Percentiles rank a stretch among this genome's conserved stretches.
These are phyloP conservation scores for Solanum habrochaites DNA, from an alignment of 257 asterid species.

Conservation along the genomic window DNA sequence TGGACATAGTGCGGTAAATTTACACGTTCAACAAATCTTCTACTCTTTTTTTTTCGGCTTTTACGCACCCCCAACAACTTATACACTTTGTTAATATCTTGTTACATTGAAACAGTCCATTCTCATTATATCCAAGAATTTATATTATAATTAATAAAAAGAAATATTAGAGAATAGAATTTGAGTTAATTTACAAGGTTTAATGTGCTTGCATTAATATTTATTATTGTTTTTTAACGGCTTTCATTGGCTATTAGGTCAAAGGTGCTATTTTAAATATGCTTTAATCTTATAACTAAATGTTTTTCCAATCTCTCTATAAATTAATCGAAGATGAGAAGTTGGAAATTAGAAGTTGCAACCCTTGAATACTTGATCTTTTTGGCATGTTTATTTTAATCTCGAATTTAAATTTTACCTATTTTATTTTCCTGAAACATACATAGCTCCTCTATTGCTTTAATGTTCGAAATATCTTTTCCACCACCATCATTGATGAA, in stretches of 20 bases:
- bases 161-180: neutral
- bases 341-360: neutral
- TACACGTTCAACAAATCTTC: neutral
- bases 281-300: neutral
- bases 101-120: neutral
- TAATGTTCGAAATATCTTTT: no score
- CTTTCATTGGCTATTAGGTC: neutral
- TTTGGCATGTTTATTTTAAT: no score
- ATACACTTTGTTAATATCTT: neutral
- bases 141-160: neutral
- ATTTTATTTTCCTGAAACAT: no score
- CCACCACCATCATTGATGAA: no score
- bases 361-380: no score
- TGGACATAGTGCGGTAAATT: neutral
- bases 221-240: no score
- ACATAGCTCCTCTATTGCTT: no score
- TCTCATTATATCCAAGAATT: neutral
- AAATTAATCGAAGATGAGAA: neutral
- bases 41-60: neutral
- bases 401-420: no score
- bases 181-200: neutral
- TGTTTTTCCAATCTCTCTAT: neutral
- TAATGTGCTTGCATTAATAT: neutral
- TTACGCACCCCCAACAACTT: neutral
- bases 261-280: no score